Percentiles rank a stretch among this genome's conserved stretches.
Evolutionary conservation across 805 yeast species (phyloP).

Genomic region (Ogataea salicorniae): DNA sequence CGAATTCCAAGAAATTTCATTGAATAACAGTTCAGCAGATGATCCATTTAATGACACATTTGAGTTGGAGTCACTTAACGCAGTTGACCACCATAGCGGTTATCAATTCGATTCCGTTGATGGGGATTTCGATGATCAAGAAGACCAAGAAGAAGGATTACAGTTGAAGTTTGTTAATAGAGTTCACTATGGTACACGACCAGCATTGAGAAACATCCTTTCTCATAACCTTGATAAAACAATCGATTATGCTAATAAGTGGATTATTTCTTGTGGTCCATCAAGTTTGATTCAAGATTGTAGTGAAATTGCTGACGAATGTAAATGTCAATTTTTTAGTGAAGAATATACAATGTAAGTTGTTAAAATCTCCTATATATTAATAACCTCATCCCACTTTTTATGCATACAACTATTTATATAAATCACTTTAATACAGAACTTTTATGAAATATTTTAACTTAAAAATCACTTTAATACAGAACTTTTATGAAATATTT

Average conservation of each 20-base stretch:
- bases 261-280: slow-evolving; percentile 62
- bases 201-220: slow-evolving; percentile 34
- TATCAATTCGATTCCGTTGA: slow-evolving; percentile 9
- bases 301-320: slow-evolving; percentile 31
- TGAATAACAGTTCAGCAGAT: neutral
- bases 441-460: no score
- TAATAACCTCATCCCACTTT: no score
- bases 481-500: no score
- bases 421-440: no score
- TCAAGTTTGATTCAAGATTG: slow-evolving; percentile 37
- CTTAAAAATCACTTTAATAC: no score
- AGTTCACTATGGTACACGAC: slow-evolving; percentile 36
- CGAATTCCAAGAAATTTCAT: slow-evolving; percentile 3
- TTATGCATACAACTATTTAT: no score
- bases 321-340: slow-evolving; percentile 35
- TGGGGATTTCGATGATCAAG: slow-evolving; percentile 17
- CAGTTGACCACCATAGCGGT: neutral
- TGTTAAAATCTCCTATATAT: no score
- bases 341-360: slow-evolving; percentile 39
- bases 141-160: neutral
- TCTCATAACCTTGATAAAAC: slow-evolving; percentile 25
- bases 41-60: slow-evolving; percentile 17
- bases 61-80: slow-evolving; percentile 22
- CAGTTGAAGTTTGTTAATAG: slow-evolving; percentile 6
- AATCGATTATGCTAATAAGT: slow-evolving; percentile 35